phyloP scores from a whole-genome alignment of 805 yeast genomes.

The Kodamaea nitidulidarum region DNA sequence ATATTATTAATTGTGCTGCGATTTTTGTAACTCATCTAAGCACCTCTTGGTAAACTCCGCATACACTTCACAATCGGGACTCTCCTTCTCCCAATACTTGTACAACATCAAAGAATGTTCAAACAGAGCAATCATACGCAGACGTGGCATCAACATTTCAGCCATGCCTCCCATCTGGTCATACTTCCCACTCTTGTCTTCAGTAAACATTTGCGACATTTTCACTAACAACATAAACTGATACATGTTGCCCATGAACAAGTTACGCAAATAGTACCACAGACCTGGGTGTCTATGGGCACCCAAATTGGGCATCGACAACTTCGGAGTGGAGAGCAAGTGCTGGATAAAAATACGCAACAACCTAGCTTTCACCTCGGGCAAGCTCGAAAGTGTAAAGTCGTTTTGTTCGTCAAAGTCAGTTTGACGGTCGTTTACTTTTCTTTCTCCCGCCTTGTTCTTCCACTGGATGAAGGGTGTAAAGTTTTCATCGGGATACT shows the following conservation, averaged over 20 bases:
- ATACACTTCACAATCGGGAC: conserved; percentile 30
- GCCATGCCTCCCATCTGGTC: conserved; percentile 12
- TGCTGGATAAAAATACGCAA: conserved; percentile 25
- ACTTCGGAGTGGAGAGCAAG: conserved; percentile 28
- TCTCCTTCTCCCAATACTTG: conserved; percentile 35
- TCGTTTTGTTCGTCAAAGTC: conserved; percentile 13
- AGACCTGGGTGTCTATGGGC: conserved; percentile 39
- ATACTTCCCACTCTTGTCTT: conserved; percentile 10
- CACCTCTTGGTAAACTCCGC: conserved; percentile 22
- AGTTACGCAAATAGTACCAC: conserved; percentile 36
- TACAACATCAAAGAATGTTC: conserved; percentile 29
- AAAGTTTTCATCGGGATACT: conserved; percentile 31
- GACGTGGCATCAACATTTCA: conserved; percentile 13
- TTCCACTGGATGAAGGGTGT: conserved; percentile 19
- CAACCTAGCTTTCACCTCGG: conserved; percentile 22
- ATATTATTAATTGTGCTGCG: too few species aligned
- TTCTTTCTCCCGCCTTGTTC: conserved; percentile 8
- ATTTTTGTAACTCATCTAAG: conserved; percentile 10
- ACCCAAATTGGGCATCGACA: conserved; percentile 32
- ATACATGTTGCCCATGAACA: conserved; percentile 26
- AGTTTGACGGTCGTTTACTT: conserved; percentile 4
- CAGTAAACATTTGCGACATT: conserved; percentile 19
- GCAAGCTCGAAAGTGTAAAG: conserved; percentile 19
- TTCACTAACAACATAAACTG: conserved; percentile 29
- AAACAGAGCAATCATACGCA: conserved; percentile 14